Conservation (phyloP, 805 yeast genomes). For the Candida silvicultrix region DNA sequence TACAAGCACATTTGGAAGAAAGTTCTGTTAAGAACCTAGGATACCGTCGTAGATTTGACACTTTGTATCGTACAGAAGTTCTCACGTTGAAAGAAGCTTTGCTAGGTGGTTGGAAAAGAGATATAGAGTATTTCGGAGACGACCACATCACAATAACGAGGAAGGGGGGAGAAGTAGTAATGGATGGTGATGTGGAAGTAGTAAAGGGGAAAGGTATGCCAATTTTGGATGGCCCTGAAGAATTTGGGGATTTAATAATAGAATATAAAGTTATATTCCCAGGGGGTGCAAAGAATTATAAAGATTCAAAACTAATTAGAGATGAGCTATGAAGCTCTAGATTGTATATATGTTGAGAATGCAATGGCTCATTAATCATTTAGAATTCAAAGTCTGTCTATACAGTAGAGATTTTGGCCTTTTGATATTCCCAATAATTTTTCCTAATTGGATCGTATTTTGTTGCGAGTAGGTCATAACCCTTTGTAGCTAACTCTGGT, state of each 20-base stretch:
- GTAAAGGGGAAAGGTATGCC: conserved; percentile 88
- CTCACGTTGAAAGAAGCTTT: conserved; percentile 67
- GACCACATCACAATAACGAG: conserved; percentile 40
- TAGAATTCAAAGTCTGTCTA: too few species aligned
- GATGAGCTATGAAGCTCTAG: conserved; percentile 17
- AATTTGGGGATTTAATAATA: conserved; percentile 47
- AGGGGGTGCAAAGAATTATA: conserved; percentile 22
- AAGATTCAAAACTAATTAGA: conserved; percentile 5
- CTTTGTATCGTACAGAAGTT: conserved; percentile 77
- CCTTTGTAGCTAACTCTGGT: conserved; percentile 29
- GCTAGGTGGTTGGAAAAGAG: conserved; percentile 75
- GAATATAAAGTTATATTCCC: conserved; percentile 45
- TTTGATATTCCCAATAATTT: conserved; percentile 55
- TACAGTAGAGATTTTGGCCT: neutral
- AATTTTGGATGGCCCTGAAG: conserved; percentile 35
- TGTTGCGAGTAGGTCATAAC: conserved; percentile 44
- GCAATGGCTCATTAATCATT: too few species aligned
- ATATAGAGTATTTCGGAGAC: conserved; percentile 60
- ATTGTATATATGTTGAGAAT: neutral
- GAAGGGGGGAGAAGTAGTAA: conserved; percentile 41
- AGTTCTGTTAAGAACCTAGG: conserved; percentile 58
- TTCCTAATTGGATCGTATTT: conserved; percentile 57
- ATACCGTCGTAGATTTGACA: conserved; percentile 69
- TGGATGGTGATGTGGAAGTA: conserved; percentile 66
- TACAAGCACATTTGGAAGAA: conserved; percentile 58